Conservation (phyloP, 2,329 filamentous ascomycete genomes). For the Amphichorda felina region DNA sequence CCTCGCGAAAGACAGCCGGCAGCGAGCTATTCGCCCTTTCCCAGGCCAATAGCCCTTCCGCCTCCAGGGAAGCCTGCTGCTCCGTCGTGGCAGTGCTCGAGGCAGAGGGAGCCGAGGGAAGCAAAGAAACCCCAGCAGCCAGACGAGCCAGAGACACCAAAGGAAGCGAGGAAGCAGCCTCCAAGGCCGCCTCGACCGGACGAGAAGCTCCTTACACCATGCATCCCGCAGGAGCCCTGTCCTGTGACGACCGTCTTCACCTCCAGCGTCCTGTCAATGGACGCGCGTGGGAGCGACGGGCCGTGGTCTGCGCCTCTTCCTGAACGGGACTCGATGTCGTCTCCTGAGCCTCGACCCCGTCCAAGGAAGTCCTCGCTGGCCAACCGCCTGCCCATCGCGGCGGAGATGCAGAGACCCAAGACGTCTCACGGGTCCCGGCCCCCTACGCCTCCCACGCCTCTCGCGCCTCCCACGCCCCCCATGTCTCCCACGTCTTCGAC, state of each 20-base stretch:
- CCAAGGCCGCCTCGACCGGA: slow-evolving; percentile 16
- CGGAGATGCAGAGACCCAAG: not conserved
- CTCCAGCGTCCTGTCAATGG: not conserved
- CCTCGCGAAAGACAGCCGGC: slow-evolving; percentile 6
- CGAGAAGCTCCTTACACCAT: slow-evolving; percentile 12
- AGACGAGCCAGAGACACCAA: too few relatives aligned
- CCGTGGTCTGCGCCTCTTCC: not conserved
- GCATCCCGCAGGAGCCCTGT: slow-evolving; percentile 6
- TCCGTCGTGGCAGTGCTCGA: slow-evolving; percentile 13
- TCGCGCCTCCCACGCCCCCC: not conserved
- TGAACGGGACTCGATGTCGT: not conserved
- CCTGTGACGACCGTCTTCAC: slow-evolving; percentile 1
- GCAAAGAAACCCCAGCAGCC: too few relatives aligned
- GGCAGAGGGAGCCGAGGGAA: too few relatives aligned
- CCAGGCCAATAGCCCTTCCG: slow-evolving; percentile 22
- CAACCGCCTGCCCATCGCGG: not conserved
- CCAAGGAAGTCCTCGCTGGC: not conserved
- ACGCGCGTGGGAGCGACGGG: not conserved
- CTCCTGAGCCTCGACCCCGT: not conserved
- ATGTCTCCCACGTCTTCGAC: not conserved
- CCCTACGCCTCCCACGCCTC: not conserved
- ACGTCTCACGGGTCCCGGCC: slow-evolving; percentile 1
- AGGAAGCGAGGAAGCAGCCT: slow-evolving; percentile 10
- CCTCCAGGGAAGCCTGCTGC: slow-evolving; percentile 13
- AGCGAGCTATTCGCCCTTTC: slow-evolving; percentile 28